Percentiles rank a stretch among this genome's conserved stretches.
Evolutionary conservation across 345 rosid genomes (phyloP).

Genomic region (Citrus unshiu): DNA sequence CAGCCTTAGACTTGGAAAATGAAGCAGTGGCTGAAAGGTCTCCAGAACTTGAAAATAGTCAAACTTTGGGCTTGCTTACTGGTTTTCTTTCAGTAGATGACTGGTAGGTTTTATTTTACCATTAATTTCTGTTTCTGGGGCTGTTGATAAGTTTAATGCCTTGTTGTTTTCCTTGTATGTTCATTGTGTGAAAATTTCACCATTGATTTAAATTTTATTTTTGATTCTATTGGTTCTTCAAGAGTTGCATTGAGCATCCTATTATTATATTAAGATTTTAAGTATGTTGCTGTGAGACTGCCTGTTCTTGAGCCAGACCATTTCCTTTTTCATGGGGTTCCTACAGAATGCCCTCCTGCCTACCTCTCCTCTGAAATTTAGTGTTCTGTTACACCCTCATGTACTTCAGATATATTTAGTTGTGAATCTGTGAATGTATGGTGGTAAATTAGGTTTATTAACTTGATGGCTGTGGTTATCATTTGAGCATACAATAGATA

Average conservation of each 20-base stretch:
- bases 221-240: neutral
- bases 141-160: neutral
- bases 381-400: neutral
- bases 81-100: slow-evolving; percentile 97
- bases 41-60: slow-evolving; percentile 80
- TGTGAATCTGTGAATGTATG: neutral
- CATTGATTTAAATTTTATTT: neutral
- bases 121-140: neutral
- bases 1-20: slow-evolving; percentile 89
- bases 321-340: neutral
- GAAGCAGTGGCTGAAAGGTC: slow-evolving; percentile 80
- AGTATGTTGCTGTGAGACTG: neutral
- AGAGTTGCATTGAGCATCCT: neutral
- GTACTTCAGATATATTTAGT: neutral
- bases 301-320: neutral
- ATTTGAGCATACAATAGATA: neutral
- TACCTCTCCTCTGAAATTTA: neutral
- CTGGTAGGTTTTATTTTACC: slow-evolving; percentile 53
- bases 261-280: neutral
- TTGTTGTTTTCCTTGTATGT: neutral
- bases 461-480: neutral
- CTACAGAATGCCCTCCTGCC: neutral
- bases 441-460: neutral
- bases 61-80: slow-evolving; percentile 82
- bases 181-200: neutral